Evolutionary conservation across 176 grass and related monocot genomes (phyloP).

Genomic region (Leersia perrieri): DNA sequence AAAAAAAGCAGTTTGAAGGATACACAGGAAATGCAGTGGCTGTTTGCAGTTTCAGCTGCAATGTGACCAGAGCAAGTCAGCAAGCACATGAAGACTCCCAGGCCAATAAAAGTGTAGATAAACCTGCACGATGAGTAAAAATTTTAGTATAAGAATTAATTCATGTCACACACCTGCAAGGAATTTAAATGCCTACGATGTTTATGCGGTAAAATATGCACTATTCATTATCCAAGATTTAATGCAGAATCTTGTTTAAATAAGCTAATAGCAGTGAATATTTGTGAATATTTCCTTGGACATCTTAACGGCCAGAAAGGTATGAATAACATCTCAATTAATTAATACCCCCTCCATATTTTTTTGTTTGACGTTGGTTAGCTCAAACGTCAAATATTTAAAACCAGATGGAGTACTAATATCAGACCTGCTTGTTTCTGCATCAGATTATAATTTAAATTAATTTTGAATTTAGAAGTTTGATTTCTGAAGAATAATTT

Average conservation of each 20-base stretch:
- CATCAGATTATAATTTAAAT: not conserved
- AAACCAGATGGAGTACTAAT: no score
- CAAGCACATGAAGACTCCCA: constrained; percentile 72
- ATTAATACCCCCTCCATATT: no score
- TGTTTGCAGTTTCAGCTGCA: constrained; percentile 78
- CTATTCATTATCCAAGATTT: not conserved
- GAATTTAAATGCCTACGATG: not conserved
- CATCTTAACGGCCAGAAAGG: not conserved
- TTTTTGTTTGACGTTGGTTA: no score
- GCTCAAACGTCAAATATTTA: no score
- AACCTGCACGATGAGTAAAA: constrained; percentile 60
- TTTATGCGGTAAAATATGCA: not conserved
- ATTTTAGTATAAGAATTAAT: not conserved
- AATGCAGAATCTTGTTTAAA: not conserved
- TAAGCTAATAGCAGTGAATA: not conserved
- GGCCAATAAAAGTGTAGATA: constrained; percentile 71
- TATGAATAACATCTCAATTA: not conserved
- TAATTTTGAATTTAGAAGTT: not conserved
- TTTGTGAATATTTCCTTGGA: not conserved
- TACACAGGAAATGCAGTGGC: constrained; percentile 89
- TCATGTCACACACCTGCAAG: not conserved
- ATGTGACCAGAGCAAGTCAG: constrained; percentile 87
- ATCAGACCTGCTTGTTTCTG: not conserved
- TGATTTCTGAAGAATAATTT: not conserved
- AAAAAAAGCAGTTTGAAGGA: constrained; percentile 47